Evolutionary conservation across 495 filamentous ascomycete species (phyloP).

Genomic region (Hypoxylon trugodes): DNA sequence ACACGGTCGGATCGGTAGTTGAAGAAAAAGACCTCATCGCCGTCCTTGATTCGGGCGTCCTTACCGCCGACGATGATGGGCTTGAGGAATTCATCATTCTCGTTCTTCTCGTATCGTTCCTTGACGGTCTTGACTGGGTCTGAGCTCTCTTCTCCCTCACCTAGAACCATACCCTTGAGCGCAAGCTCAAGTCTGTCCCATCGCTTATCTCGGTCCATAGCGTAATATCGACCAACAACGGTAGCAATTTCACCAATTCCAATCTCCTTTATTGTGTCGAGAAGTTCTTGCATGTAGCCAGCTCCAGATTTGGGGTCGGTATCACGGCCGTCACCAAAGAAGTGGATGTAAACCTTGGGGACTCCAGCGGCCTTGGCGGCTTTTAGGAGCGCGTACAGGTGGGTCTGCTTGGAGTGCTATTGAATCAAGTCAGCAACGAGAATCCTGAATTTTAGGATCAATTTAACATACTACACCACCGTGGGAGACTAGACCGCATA

Average conservation of each 20-base stretch:
- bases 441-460: not conserved
- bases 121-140: constrained; percentile 89
- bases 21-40: constrained; percentile 98
- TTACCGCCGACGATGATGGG: constrained; percentile 93
- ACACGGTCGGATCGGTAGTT: constrained; percentile 99
- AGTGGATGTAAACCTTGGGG: constrained; percentile 95
- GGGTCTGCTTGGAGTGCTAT: constrained; percentile 89
- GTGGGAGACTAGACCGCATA: constrained; percentile 89
- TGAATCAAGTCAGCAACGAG: constrained; percentile 20
- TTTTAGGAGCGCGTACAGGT: constrained; percentile 84
- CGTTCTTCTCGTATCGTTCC: constrained; percentile 83
- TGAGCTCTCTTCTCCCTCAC: constrained; percentile 83
- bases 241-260: constrained; percentile 90
- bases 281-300: constrained; percentile 84
- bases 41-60: constrained; percentile 83
- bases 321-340: constrained; percentile 97
- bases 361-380: constrained; percentile 88
- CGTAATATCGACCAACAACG: constrained; percentile 94
- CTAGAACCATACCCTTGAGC: constrained; percentile 82
- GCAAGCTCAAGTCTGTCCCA: constrained; percentile 95
- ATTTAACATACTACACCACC: constrained; percentile 77
- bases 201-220: constrained; percentile 99
- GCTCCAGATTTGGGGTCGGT: constrained; percentile 93
- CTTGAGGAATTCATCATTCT: constrained; percentile 98
- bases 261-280: constrained; percentile 80